phyloP scores from a whole-genome alignment of 192 early-diverging fungal species.

The Oehlia diaphana region DNA sequence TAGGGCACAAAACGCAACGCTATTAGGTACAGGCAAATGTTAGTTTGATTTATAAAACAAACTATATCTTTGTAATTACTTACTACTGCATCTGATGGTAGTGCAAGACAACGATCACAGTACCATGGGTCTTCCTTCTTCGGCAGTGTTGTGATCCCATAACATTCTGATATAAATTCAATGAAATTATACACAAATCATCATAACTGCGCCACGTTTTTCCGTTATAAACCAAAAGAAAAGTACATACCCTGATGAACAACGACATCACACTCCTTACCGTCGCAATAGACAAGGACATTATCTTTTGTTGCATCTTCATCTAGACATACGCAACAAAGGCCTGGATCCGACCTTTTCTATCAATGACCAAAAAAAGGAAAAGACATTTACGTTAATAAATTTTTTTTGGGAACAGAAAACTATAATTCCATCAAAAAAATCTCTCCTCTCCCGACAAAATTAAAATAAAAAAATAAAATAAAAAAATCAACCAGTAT shows the following conservation, averaged over 20 bases:
- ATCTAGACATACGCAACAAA: constrained; percentile 55
- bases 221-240: no score
- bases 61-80: neutral
- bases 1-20: constrained; percentile 44
- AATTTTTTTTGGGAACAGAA: neutral
- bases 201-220: neutral
- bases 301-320: constrained; percentile 47
- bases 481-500: neutral
- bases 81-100: constrained; percentile 44
- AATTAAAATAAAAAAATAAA: neutral
- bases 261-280: constrained; percentile 31
- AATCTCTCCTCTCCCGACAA: no score
- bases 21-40: constrained; percentile 29
- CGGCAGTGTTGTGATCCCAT: constrained; percentile 42
- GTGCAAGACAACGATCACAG: constrained; percentile 45
- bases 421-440: no score
- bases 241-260: constrained; percentile 29
- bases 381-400: neutral
- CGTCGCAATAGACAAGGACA: constrained; percentile 56
- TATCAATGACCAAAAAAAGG: constrained; percentile 25
- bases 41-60: neutral
- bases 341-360: constrained; percentile 54
- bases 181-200: neutral
- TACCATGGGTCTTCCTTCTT: constrained; percentile 45
- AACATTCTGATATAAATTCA: constrained; percentile 39